Conservation (phyloP, 2,329 filamentous ascomycete species). For the Biscogniauxia sp. region DNA sequence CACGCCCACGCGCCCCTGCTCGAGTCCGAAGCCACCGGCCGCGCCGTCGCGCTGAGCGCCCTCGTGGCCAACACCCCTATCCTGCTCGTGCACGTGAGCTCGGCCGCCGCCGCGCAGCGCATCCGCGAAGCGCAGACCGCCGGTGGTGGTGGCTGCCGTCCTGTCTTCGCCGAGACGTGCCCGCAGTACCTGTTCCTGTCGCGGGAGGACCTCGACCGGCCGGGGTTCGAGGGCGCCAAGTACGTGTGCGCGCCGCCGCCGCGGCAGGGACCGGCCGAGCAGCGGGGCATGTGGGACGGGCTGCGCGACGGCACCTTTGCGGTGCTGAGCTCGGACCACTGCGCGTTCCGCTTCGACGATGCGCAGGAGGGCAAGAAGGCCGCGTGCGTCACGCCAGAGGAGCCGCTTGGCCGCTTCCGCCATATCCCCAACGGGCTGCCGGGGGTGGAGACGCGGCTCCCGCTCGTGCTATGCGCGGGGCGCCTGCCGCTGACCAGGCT, state of each 20-base stretch:
- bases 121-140: conserved; percentile 47
- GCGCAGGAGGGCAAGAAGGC: conserved; percentile 45
- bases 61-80: conserved; percentile 50
- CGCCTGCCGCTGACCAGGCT: conserved; percentile 47
- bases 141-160: conserved; percentile 33
- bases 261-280: conserved; percentile 41
- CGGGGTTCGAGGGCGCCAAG: conserved; percentile 54
- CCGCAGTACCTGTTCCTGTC: conserved; percentile 56
- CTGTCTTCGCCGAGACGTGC: conserved; percentile 54
- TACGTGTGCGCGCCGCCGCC: conserved; percentile 54
- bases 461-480: conserved; percentile 41
- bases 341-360: conserved; percentile 49
- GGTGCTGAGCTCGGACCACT: conserved; percentile 44
- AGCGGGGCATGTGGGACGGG: conserved; percentile 50
- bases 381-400: conserved; percentile 42
- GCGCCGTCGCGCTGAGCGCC: conserved; percentile 48
- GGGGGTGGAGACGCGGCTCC: conserved; percentile 55
- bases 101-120: conserved; percentile 42
- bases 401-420: conserved; percentile 47
- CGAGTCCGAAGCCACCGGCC: conserved; percentile 51
- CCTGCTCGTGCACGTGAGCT: conserved; percentile 52
- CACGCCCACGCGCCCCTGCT: conserved; percentile 47
- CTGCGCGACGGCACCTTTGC: conserved; percentile 52
- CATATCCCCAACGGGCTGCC: conserved; percentile 59
- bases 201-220: conserved; percentile 46